These are phyloP conservation scores for Albugo laibachii DNA, from an alignment of 352 stramenopile genomes.

Conservation along the genomic window DNA sequence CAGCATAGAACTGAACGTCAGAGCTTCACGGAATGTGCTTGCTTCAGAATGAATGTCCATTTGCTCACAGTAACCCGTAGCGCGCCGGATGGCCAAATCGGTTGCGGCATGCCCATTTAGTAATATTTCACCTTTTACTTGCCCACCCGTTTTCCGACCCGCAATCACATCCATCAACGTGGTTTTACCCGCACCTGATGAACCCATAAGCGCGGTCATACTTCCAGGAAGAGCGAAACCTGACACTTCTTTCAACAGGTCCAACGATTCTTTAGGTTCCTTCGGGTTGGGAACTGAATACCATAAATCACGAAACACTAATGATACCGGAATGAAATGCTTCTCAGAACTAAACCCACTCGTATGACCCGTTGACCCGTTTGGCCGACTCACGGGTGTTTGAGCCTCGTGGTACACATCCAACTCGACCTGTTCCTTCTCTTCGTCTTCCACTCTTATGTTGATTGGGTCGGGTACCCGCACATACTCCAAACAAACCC, in stretches of 20 bases:
- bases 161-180: conserved; percentile 92
- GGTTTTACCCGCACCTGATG: conserved; percentile 76
- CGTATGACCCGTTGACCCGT: neutral
- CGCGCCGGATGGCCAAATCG: conserved; percentile 29
- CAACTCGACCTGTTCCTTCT: neutral
- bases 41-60: conserved; percentile 83
- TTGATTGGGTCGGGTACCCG: conserved; percentile 15
- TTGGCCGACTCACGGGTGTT: neutral
- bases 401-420: neutral
- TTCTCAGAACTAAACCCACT: neutral
- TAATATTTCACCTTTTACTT: conserved; percentile 43
- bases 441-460: neutral
- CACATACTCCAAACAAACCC: neutral
- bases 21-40: conserved; percentile 79
- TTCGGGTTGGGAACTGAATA: conserved; percentile 17
- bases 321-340: conserved; percentile 2
- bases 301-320: conserved; percentile 7
- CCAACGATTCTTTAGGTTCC: neutral
- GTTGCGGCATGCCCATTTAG: conserved; percentile 29
- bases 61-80: conserved; percentile 59
- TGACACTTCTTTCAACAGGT: conserved; percentile 31
- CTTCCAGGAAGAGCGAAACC: conserved; percentile 28
- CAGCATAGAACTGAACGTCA: conserved; percentile 85
- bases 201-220: conserved; percentile 56
- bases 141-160: conserved; percentile 74